Evolutionary conservation across 768 basidiomycete genomes (phyloP), one percentile per base, ranked within the genome.

Genomic region (Boletus tylopilopsis): DNA sequence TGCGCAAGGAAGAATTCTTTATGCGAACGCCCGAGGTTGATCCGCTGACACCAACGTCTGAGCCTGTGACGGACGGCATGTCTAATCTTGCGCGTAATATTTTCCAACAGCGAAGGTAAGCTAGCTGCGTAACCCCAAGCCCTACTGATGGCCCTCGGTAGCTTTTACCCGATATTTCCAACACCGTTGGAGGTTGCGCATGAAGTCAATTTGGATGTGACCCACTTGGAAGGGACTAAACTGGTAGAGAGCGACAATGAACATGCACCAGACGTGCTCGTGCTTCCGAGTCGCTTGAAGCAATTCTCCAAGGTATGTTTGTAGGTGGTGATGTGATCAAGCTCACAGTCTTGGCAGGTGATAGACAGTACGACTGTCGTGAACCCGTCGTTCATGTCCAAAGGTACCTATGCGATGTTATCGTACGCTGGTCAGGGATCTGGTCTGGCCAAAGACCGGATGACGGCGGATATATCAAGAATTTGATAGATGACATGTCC

Each of bases 91-190:
- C 87, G 54, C 76, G 92, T 19, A 87, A 92, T 61, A 58, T 99
- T 10, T 70, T 98, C 29, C 81, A 91, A 47, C 96, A 99, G 59
- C 76, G 91, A 65, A 92, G 85, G 94, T 92, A 51, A 33, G n/a
- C 29, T 70, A 21, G 2, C 24, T 36, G 16, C 3, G n/a, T n/a
- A 34, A n/a, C n/a, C 13, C 29, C 3, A 29, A 19, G 12, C 11
- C 44, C 19, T 12, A 32, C 51, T 51, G 44, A 49, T 40, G 23
- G 6, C 4, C 23, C 1, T 21, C 32, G 18, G 18, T 63, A 97
- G 93, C 60, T 96, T 96, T 72, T 99, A 98, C 64, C 96, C 96
- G 0, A 69, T 96, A 34, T 97, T 97, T 68, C 96, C 96, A 9
- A 79, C 83, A 1, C 92, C 96, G 0, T 64, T 76, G 12, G 87